phyloP scores from a whole-genome alignment of 345 rosid genomes.

The Bruguiera parviflora region DNA sequence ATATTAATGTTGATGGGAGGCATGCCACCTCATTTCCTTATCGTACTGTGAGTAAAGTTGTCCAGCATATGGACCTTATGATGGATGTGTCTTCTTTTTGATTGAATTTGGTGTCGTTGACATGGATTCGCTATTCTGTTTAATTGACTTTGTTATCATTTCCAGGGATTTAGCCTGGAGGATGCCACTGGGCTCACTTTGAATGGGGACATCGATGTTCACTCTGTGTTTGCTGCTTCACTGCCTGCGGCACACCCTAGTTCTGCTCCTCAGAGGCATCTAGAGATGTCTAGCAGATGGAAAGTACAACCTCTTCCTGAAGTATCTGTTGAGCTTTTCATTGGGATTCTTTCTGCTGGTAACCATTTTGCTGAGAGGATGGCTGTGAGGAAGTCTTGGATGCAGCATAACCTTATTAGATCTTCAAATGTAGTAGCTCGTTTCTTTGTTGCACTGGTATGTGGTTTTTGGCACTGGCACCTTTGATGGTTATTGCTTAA shows the following conservation, averaged over 20 bases:
- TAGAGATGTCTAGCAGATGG: slow-evolving; percentile 79
- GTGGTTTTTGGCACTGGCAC: slow-evolving; percentile 5
- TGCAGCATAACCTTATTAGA: slow-evolving; percentile 74
- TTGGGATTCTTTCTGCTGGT: slow-evolving; percentile 91
- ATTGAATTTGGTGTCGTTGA: not conserved
- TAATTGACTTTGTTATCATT: slow-evolving; percentile 14
- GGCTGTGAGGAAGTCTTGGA: slow-evolving; percentile 97
- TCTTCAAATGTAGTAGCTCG: slow-evolving; percentile 87
- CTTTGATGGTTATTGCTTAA: not conserved
- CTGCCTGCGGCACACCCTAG: slow-evolving; percentile 82
- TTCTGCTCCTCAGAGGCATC: slow-evolving; percentile 74
- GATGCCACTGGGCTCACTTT: slow-evolving; percentile 91
- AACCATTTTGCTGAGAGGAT: slow-evolving; percentile 93
- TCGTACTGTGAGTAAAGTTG: slow-evolving; percentile 66
- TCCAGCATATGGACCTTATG: slow-evolving; percentile 6
- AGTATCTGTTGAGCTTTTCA: slow-evolving; percentile 63
- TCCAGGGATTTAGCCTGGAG: slow-evolving; percentile 85
- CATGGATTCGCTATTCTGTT: not conserved
- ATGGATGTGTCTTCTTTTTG: slow-evolving; percentile 21
- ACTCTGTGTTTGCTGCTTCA: slow-evolving; percentile 75
- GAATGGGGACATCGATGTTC: slow-evolving; percentile 75
- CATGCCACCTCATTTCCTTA: slow-evolving; percentile 90
- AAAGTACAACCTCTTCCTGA: slow-evolving; percentile 61
- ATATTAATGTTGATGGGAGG: slow-evolving; percentile 79
- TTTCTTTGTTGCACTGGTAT: slow-evolving; percentile 88